A percentile compares a stretch with the other conserved stretches of the same genome.
Conservation (phyloP, 2,329 filamentous ascomycete species). For the Xylaria sp. region DNA sequence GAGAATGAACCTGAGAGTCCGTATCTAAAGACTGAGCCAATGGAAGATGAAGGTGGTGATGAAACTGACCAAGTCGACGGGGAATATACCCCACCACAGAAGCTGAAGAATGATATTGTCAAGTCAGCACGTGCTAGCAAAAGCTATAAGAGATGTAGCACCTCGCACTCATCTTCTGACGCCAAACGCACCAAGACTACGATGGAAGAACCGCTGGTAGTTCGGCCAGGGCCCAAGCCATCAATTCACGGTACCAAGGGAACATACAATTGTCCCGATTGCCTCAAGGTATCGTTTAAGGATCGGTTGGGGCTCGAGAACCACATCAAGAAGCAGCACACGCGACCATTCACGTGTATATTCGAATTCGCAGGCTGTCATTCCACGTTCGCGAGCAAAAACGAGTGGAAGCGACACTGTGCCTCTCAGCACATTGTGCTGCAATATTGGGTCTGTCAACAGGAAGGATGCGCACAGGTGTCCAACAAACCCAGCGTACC, state of each 20-base stretch:
- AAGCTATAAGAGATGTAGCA: slow-evolving; percentile 35
- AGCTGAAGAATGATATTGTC: slow-evolving; percentile 27
- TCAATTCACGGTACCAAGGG: slow-evolving; percentile 35
- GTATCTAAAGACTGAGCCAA: slow-evolving; percentile 28
- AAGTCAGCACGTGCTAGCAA: slow-evolving; percentile 28
- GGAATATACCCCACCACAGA: slow-evolving; percentile 34
- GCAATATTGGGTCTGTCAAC: slow-evolving; percentile 76
- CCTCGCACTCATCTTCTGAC: slow-evolving; percentile 22
- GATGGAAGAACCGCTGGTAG: slow-evolving; percentile 19
- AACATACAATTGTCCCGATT: slow-evolving; percentile 45
- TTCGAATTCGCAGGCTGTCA: slow-evolving; percentile 79
- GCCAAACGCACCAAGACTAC: slow-evolving; percentile 38
- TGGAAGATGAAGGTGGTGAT: slow-evolving; percentile 30
- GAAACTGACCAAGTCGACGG: slow-evolving; percentile 34
- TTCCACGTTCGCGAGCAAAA: slow-evolving; percentile 78
- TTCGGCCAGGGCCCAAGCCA: slow-evolving; percentile 28
- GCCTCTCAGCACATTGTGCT: slow-evolving; percentile 78
- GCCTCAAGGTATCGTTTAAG: slow-evolving; percentile 49
- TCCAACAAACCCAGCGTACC: slow-evolving; percentile 37
- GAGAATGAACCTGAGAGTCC: slow-evolving; percentile 27
- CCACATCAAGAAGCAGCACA: slow-evolving; percentile 60
- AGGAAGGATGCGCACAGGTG: slow-evolving; percentile 58
- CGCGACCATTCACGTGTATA: slow-evolving; percentile 74
- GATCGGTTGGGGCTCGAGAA: slow-evolving; percentile 52
- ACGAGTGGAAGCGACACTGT: slow-evolving; percentile 95